phyloP scores from a whole-genome alignment of 1,284 basidiomycete genomes.

The Cryptococcus floricola region DNA sequence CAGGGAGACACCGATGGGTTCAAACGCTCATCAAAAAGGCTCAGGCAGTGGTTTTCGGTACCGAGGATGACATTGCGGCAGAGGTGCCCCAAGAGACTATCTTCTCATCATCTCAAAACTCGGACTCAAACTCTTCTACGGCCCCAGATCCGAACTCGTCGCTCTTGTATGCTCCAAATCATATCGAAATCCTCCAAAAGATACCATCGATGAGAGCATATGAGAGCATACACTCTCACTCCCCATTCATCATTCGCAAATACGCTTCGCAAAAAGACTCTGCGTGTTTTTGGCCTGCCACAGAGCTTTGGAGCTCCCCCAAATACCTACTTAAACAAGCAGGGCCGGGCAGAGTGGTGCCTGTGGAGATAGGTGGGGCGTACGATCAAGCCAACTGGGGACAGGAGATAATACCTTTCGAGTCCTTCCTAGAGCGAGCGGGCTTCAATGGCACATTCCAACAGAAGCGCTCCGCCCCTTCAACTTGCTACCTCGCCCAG shows the following conservation, averaged over 20 bases:
- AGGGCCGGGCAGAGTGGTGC: constrained; percentile 77
- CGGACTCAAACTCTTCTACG: neutral
- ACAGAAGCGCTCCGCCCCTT: neutral
- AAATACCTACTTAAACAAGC: constrained; percentile 64
- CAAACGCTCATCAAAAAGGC: constrained; percentile 58
- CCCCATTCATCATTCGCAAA: constrained; percentile 70
- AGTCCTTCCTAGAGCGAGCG: constrained; percentile 63
- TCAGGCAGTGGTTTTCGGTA: constrained; percentile 37
- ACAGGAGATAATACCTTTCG: constrained; percentile 74
- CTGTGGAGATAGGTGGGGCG: constrained; percentile 81
- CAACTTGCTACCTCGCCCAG: constrained; percentile 79
- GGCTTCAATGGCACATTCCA: constrained; percentile 43
- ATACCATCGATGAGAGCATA: constrained; percentile 61
- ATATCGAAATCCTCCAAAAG: constrained; percentile 46
- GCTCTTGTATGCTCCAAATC: constrained; percentile 17
- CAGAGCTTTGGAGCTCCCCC: constrained; percentile 61
- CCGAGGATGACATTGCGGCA: too few relatives aligned
- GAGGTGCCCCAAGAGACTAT: neutral
- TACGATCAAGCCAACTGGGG: constrained; percentile 80
- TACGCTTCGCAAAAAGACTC: constrained; percentile 56
- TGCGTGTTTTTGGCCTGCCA: constrained; percentile 57
- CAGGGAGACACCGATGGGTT: constrained; percentile 59
- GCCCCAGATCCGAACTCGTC: neutral
- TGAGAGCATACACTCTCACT: constrained; percentile 47
- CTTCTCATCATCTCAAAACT: neutral